Evolutionary conservation across 805 yeast genomes (phyloP).

Genomic region (Barnettozyma siamensis): DNA sequence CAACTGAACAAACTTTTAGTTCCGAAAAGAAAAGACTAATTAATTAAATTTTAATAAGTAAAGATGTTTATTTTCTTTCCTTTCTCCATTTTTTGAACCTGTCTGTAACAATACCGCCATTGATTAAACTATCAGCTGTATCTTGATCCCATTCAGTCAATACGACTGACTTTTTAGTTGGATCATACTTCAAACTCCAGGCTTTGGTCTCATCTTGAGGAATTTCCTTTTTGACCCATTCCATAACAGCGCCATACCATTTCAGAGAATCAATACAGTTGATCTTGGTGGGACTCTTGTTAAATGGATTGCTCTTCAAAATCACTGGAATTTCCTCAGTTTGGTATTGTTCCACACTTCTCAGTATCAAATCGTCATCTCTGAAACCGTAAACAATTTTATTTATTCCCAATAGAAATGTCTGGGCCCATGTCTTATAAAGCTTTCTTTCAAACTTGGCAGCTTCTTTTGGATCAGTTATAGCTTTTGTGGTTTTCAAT

Average conservation of each 20-base stretch:
- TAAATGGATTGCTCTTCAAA: slow-evolving; percentile 45
- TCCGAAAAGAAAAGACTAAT: too few relatives aligned
- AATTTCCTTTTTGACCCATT: slow-evolving; percentile 60
- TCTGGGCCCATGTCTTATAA: slow-evolving; percentile 86
- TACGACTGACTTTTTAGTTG: slow-evolving; percentile 46
- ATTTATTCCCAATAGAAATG: slow-evolving; percentile 83
- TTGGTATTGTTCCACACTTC: slow-evolving; percentile 65
- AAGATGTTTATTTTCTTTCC: slow-evolving; percentile 3
- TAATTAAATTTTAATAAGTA: too few relatives aligned
- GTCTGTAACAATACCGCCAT: slow-evolving; percentile 41
- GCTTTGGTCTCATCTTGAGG: slow-evolving; percentile 50
- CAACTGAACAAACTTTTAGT: too few relatives aligned
- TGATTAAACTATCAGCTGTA: slow-evolving; percentile 31
- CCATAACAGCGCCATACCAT: slow-evolving; percentile 80
- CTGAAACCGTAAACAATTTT: slow-evolving; percentile 81
- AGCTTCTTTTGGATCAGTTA: slow-evolving; percentile 53
- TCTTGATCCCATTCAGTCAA: slow-evolving; percentile 41
- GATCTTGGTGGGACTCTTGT: slow-evolving; percentile 40
- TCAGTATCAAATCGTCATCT: slow-evolving; percentile 60
- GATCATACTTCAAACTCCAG: slow-evolving; percentile 52
- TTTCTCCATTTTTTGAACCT: slow-evolving; percentile 52
- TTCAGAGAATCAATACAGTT: slow-evolving; percentile 74
- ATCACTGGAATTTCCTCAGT: slow-evolving; percentile 76
- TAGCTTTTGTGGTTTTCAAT: slow-evolving; percentile 62
- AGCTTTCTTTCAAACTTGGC: slow-evolving; percentile 69